phyloP scores from a whole-genome alignment of 2,329 filamentous ascomycete genomes.

The Ophiostoma novo-ulmi region DNA sequence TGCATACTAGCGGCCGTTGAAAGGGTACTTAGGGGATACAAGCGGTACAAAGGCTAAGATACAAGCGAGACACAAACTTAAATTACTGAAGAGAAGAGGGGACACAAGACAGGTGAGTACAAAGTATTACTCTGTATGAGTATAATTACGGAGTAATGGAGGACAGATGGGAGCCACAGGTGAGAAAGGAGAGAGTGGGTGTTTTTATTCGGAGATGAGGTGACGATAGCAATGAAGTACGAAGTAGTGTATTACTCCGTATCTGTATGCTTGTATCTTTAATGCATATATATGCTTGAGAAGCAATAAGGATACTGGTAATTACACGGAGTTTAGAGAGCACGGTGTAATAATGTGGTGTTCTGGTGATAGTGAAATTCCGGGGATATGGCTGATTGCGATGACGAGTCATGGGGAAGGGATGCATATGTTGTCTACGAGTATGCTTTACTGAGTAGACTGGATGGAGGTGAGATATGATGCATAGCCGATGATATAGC shows the following conservation, averaged over 20 bases:
- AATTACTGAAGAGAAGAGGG: conserved; percentile 4
- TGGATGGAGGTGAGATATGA: not conserved
- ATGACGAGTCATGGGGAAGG: conserved; percentile 8
- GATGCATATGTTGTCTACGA: not conserved
- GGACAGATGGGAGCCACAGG: not conserved
- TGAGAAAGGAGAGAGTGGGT: conserved; percentile 6
- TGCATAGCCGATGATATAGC: too few species aligned
- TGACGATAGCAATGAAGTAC: conserved; percentile 6
- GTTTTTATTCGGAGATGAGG: not conserved
- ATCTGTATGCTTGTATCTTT: not conserved
- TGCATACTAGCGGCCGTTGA: conserved; percentile 4
- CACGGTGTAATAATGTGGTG: not conserved
- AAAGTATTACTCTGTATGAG: too few species aligned
- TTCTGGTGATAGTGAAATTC: not conserved
- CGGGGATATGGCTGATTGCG: conserved; percentile 7
- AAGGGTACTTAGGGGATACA: not conserved
- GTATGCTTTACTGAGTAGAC: not conserved
- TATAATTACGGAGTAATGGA: not conserved
- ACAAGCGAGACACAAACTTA: conserved; percentile 4
- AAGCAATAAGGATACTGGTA: not conserved
- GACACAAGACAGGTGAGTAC: not conserved
- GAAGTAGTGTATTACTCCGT: too few species aligned
- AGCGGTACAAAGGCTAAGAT: not conserved
- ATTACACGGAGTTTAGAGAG: not conserved
- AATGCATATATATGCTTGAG: not conserved